These are phyloP conservation scores for Rutstroemia sp. DNA, from an alignment of 2,329 filamentous ascomycete genomes.

Conservation along the genomic window DNA sequence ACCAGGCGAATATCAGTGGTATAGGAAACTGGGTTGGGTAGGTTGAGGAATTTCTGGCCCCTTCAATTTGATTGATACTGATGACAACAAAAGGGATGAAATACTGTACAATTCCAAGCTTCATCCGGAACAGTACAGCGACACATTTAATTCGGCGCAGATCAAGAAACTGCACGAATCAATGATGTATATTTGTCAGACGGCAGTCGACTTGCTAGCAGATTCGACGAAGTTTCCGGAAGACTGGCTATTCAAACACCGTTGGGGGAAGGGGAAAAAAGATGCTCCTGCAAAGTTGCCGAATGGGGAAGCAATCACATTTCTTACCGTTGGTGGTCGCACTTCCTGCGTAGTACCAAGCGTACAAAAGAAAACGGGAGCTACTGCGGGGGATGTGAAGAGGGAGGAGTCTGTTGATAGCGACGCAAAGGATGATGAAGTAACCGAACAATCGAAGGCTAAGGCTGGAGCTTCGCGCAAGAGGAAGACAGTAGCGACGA, in stretches of 20 bases:
- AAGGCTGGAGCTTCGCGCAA: background rate
- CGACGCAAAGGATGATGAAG: no score
- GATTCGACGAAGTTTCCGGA: slow-evolving; percentile 80
- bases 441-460: background rate
- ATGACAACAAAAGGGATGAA: slow-evolving; percentile 56
- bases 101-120: slow-evolving; percentile 82
- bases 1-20: slow-evolving; percentile 83
- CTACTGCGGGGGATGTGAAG: slow-evolving; percentile 24
- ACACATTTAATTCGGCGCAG: slow-evolving; percentile 68
- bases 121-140: slow-evolving; percentile 88
- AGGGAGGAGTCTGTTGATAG: slow-evolving; percentile 14
- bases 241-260: slow-evolving; percentile 80
- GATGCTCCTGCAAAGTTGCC: slow-evolving; percentile 59
- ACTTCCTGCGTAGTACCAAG: slow-evolving; percentile 85
- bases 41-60: slow-evolving; percentile 20
- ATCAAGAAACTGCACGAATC: slow-evolving; percentile 64
- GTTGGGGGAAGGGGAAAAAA: slow-evolving; percentile 87
- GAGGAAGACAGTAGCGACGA: background rate
- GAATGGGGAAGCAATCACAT: slow-evolving; percentile 76
- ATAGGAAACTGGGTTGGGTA: slow-evolving; percentile 94
- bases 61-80: background rate
- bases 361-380: slow-evolving; percentile 68
- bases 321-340: slow-evolving; percentile 81
- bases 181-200: slow-evolving; percentile 72
- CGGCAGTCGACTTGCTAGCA: slow-evolving; percentile 68